Conservation (phyloP, 108 stramenopile species). For the Asterionellopsis glacialis region DNA sequence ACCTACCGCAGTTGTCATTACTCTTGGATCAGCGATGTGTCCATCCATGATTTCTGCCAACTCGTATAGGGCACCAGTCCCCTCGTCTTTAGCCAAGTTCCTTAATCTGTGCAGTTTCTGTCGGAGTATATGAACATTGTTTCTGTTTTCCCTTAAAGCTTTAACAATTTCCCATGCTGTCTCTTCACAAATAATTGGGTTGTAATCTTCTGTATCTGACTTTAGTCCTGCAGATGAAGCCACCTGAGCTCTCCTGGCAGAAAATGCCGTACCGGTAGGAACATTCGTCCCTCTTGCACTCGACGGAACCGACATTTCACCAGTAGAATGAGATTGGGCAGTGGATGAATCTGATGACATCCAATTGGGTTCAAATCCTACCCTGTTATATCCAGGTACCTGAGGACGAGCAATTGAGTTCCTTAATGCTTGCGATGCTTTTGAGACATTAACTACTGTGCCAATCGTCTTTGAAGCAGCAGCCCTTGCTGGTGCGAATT, state of each 20-base stretch:
- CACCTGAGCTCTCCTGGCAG: no score
- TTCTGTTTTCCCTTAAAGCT: constrained; percentile 9
- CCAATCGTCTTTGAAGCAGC: background rate
- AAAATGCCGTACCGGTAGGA: no score
- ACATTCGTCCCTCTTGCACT: no score
- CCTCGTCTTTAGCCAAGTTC: constrained; percentile 14
- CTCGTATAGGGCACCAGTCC: constrained; percentile 9
- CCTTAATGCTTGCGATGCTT: background rate
- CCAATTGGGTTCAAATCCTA: background rate
- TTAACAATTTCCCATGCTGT: constrained; percentile 4
- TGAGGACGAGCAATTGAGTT: background rate
- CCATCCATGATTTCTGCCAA: constrained; percentile 25
- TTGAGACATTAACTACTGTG: background rate
- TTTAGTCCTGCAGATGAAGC: no score
- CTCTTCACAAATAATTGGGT: background rate
- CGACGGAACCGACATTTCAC: background rate
- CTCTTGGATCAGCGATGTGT: constrained; percentile 11
- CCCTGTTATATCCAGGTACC: no score
- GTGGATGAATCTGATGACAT: background rate
- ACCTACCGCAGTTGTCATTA: constrained; percentile 14
- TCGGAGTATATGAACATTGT: constrained; percentile 5
- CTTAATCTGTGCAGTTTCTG: constrained; percentile 23
- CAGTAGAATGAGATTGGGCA: background rate
- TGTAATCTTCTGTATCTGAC: constrained; percentile 1
- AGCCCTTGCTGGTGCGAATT: background rate